Base-by-base conservation (phyloP, 1,139 yeast species). In the Candida sp. region DNA sequence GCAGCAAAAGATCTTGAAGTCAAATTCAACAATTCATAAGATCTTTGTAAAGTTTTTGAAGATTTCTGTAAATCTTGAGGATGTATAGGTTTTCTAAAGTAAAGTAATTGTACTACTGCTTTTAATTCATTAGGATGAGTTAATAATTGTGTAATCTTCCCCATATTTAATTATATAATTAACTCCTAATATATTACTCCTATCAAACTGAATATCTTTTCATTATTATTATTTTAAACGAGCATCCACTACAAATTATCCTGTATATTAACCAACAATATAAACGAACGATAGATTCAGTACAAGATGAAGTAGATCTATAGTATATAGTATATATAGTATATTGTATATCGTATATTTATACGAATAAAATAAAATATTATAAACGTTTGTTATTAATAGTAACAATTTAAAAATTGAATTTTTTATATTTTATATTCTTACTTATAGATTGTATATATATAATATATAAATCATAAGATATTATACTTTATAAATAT, bases 1-100 rank as follows among this genome's bases (percentile, higher is more conserved):
- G 96, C 87, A 12, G 87, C 91, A 63, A 93, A 93, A 5, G 97
- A 89, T 52, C 99, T 80, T 12, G 98, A 90, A 0, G 98, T 87
- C 49, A 67, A 50, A 35, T 70, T 70, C 49, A 93, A 72, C 45
- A 90, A 70, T 49, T 80, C 77, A 60, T 84, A 88, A 63, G 97
- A 89, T 64, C 82, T 71, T 48, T 64, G 68, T 51, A 86, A 68
- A 19, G 80, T 70, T 5, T 67, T 46, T 5, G 68, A 52, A 25
- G 51, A 51, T 12, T 49, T 43, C 21, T 46, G 45, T 22, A 45
- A 66, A 41, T 75, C 73, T 34, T 81, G 67, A 5, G 87, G 81
- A 59, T 81, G 81, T 33, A 78, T 56, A 2, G 81, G 73, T 47
- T 78, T 64, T 58, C 85, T 76, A 61, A 84, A 77, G 45, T 58